Evolutionary conservation across 2,329 filamentous ascomycete genomes (phyloP).

Genomic region (Paramyrothecium roridum): DNA sequence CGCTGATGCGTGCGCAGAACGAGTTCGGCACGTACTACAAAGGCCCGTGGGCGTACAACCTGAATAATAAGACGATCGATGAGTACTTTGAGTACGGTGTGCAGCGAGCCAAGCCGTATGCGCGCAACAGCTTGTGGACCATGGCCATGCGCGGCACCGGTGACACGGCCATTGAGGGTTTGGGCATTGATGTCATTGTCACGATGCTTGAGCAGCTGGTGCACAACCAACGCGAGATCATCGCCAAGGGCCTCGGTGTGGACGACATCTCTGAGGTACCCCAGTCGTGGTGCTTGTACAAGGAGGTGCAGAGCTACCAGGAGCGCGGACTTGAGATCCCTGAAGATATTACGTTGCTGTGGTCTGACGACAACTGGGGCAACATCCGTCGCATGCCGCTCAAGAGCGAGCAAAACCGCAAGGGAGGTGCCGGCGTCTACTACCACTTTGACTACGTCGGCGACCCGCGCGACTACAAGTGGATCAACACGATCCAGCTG

Average conservation of each 20-base stretch:
- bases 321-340: conserved; percentile 58
- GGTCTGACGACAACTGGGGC: conserved; percentile 63
- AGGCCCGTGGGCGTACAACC: conserved; percentile 67
- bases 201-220: conserved; percentile 16
- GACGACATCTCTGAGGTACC: conserved; percentile 13
- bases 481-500: conserved; percentile 47
- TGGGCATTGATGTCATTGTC: conserved; percentile 34
- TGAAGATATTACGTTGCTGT: conserved; percentile 60
- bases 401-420: conserved; percentile 46
- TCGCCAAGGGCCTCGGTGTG: conserved; percentile 11
- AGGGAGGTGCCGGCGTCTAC: conserved; percentile 57
- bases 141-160: conserved; percentile 69
- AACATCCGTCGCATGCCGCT: conserved; percentile 57
- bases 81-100: conserved; percentile 68
- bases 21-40: conserved; percentile 52
- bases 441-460: conserved; percentile 64
- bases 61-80: conserved; percentile 66
- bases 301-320: conserved; percentile 63
- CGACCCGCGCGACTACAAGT: conserved; percentile 56
- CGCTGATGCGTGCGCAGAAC: conserved; percentile 61
- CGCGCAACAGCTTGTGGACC: conserved; percentile 62
- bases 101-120: conserved; percentile 61
- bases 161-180: conserved; percentile 56
- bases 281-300: conserved; percentile 64
- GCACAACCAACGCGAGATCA: conserved; percentile 31